Evolutionary conservation across 768 basidiomycete genomes (phyloP).

Genomic region (Ramaria sp.): DNA sequence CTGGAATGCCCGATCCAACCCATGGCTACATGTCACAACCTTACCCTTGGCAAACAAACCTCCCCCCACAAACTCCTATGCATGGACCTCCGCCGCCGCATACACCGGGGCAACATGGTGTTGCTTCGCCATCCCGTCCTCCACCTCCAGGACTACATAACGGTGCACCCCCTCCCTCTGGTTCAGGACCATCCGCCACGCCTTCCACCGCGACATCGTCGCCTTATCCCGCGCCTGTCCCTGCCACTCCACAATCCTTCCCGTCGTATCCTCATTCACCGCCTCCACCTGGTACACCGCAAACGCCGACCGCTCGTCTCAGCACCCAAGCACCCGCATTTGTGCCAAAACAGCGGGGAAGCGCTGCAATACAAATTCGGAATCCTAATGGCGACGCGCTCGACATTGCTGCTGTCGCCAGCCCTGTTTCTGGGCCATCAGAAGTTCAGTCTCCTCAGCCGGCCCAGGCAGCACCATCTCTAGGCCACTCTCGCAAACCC

Average conservation of each 20-base stretch:
- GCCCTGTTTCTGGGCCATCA: slow-evolving; percentile 27
- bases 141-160: slow-evolving; percentile 9
- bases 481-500: slow-evolving; percentile 19
- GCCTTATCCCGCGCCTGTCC: slow-evolving; percentile 27
- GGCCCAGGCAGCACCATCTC: slow-evolving; percentile 21
- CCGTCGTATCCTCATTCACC: background rate
- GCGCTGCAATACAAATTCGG: slow-evolving; percentile 43
- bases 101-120: slow-evolving; percentile 28
- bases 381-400: slow-evolving; percentile 53
- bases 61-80: slow-evolving; percentile 23
- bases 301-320: slow-evolving; percentile 37
- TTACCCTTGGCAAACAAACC: slow-evolving; percentile 14
- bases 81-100: slow-evolving; percentile 30
- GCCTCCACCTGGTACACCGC: slow-evolving; percentile 54
- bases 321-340: slow-evolving; percentile 59
- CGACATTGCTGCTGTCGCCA: slow-evolving; percentile 44
- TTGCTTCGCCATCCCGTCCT: slow-evolving; percentile 26
- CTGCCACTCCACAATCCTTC: background rate
- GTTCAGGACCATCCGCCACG: slow-evolving; percentile 22
- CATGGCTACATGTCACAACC: slow-evolving; percentile 32
- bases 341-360: slow-evolving; percentile 37
- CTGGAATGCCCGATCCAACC: slow-evolving; percentile 25
- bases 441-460: slow-evolving; percentile 30
- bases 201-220: slow-evolving; percentile 37
- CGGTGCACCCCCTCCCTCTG: slow-evolving; percentile 23